These are phyloP conservation scores for Dendrocalamus sinicus DNA, from an alignment of 176 grass and related monocot genomes.

Conservation along the genomic window DNA sequence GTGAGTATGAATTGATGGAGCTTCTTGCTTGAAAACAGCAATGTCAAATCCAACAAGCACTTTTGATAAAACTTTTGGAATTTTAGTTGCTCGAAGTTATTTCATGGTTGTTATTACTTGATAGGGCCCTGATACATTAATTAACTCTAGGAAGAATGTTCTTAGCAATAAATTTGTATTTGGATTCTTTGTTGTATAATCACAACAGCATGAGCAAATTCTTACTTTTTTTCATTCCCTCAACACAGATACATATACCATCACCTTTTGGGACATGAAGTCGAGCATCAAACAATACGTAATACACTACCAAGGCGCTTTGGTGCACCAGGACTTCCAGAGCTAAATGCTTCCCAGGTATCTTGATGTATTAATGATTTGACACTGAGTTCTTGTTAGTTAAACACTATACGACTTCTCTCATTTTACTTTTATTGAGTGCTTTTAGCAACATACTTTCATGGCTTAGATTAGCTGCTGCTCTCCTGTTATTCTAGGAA, in stretches of 20 bases:
- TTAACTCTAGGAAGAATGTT: conserved; percentile 1
- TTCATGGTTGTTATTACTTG: conserved; percentile 15
- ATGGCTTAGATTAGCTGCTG: neutral
- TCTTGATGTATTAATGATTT: neutral
- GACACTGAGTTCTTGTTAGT: neutral
- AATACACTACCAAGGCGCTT: conserved; percentile 90
- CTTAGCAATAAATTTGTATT: conserved; percentile 4
- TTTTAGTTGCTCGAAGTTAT: neutral
- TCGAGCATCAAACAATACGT: conserved; percentile 92
- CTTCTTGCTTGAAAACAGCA: neutral
- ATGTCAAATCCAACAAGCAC: neutral
- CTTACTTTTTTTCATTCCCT: conserved; percentile 16
- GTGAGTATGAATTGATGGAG: conserved; percentile 8
- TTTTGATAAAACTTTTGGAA: neutral
- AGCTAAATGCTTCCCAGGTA: conserved; percentile 99
- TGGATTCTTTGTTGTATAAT: conserved; percentile 14
- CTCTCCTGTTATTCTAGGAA: neutral
- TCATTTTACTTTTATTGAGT: neutral
- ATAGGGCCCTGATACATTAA: neutral
- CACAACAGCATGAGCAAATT: neutral
- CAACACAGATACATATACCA: conserved; percentile 93
- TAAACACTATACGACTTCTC: conserved; percentile 4
- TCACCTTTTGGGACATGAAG: conserved; percentile 97
- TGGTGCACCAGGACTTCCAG: conserved; percentile 96
- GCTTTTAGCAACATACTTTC: neutral